Evolutionary conservation across 805 yeast genomes (phyloP), one percentile per base, ranked within the genome.

Genomic region (Candida gorgasii): DNA sequence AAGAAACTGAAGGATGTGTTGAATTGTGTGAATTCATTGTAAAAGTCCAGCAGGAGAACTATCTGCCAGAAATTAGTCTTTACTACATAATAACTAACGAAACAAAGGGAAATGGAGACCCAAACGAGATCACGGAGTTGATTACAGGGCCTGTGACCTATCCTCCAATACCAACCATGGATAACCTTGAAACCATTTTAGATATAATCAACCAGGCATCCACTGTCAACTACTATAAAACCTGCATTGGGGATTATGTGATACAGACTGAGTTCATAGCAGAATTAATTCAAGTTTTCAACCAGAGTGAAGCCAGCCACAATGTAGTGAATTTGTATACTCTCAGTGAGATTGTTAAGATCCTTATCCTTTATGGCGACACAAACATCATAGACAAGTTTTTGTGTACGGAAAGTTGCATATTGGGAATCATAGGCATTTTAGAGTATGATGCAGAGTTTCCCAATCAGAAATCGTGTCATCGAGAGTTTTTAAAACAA

Each of bases 1-100:
- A 92, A 61, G 97, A 89, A 54, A 81, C 87, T 26, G 85, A 84
- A 35, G 98, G 97, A 0, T 92, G 99, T 62, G 78, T 86, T 9
- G 78, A 81, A 5, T 56, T 90, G 33, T 89, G 96, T 59, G 92
- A 87, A 38, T 90, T 89, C 57, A 73, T 90, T 18, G 76, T 86
- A 14, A 74, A 74, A 41, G 82, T 81, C 1, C 92, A 86, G 55
- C 79, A 77, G 50, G 74, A 69, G 32, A 57, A 53, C 39, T 53
- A 72, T 40, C 86, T 78, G 59, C 85, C 76, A 5, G 75, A 75
- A 36, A 86, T 89, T 9, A 80, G 92, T 8, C 64, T 89, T 12
- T 69, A 70, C 49, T 69, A 67, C 46, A 84, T 86, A 15, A 82
- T 90, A n/a, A 82, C 86, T 9, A 42, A 36, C 24, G 28, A 20